Evolutionary conservation across 1,139 yeast species (phyloP).

Genomic region (Suhomyces terraborum): DNA sequence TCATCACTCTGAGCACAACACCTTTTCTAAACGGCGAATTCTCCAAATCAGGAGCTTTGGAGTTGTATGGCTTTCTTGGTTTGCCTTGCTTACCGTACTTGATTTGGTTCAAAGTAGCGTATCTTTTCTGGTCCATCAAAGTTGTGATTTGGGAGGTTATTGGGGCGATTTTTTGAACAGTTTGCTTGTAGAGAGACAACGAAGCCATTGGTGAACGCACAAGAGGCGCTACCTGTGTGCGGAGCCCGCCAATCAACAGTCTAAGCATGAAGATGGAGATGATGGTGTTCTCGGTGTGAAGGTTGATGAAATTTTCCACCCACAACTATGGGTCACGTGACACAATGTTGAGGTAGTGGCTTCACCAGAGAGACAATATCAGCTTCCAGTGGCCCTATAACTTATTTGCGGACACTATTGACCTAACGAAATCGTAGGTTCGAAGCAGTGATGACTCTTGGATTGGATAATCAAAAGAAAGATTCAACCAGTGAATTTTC

Average conservation of each 20-base stretch:
- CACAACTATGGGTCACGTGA: not conserved
- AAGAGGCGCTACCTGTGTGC: conserved; percentile 3
- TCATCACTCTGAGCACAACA: conserved; percentile 92
- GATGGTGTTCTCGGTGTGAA: not conserved
- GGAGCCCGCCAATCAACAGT: conserved; percentile 15
- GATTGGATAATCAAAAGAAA: too few relatives aligned
- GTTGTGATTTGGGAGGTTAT: conserved; percentile 19
- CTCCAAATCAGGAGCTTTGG: conserved; percentile 82
- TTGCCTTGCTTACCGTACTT: conserved; percentile 63
- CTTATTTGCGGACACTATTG: too few relatives aligned
- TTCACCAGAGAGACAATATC: too few relatives aligned
- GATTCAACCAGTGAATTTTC: too few relatives aligned
- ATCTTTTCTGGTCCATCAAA: conserved; percentile 40
- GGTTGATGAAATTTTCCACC: conserved; percentile 4
- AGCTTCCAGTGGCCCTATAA: too few relatives aligned
- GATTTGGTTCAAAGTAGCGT: conserved; percentile 73
- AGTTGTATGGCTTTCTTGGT: conserved; percentile 46
- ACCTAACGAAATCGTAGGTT: too few relatives aligned
- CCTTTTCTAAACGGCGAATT: conserved; percentile 85
- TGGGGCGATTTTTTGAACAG: conserved; percentile 13
- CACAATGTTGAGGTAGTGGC: not conserved
- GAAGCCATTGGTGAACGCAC: conserved; percentile 4
- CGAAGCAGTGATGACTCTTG: too few relatives aligned
- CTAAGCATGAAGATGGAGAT: conserved; percentile 17
- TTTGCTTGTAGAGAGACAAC: conserved; percentile 13